phyloP scores from a whole-genome alignment of 2,329 filamentous ascomycete species.

The Hymenoscyphus fructigenus region DNA sequence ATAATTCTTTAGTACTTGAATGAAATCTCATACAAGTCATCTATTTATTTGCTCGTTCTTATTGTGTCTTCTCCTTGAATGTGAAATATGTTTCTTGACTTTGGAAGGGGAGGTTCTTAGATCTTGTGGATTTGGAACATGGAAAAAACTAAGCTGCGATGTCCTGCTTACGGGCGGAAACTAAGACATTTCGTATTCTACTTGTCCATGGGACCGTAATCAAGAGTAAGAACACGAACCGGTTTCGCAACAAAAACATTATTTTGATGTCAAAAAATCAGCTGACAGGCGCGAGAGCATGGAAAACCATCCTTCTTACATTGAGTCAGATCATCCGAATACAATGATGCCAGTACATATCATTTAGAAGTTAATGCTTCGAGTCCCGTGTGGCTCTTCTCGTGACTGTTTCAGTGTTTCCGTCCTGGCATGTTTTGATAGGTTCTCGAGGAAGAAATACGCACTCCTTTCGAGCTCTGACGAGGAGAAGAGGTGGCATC shows the following conservation, averaged over 20 bases:
- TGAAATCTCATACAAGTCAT: background rate
- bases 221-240: background rate
- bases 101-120: no score
- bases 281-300: background rate
- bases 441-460: no score
- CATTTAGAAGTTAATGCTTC: background rate
- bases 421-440: no score
- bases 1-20: conserved; percentile 2
- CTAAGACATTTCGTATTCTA: background rate
- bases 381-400: no score
- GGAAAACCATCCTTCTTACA: background rate
- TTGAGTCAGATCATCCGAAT: background rate
- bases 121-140: no score
- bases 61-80: no score
- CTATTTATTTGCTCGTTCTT: no score
- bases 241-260: background rate
- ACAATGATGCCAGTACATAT: background rate
- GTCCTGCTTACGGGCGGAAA: no score
- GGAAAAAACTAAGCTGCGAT: background rate
- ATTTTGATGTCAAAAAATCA: background rate
- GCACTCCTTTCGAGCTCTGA: no score
- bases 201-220: background rate
- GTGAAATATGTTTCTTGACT: no score
- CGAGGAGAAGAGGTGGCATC: no score
- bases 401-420: no score